Evolutionary conservation across 495 filamentous ascomycete genomes (phyloP).

Genomic region (Aspergillus cristatus): DNA sequence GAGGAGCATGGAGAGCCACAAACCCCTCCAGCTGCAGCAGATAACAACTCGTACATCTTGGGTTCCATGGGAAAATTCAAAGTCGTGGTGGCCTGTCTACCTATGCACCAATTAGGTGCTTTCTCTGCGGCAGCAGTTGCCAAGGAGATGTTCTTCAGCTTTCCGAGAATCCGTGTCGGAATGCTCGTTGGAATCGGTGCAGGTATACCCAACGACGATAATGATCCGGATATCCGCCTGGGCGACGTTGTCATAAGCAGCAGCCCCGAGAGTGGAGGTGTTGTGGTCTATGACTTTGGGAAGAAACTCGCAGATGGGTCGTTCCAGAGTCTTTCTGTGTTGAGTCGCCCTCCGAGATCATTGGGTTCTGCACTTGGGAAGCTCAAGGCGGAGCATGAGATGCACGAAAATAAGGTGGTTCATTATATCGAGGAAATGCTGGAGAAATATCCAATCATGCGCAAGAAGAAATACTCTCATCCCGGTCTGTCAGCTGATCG

Average conservation of each 20-base stretch:
- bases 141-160: background rate
- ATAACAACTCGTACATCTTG: constrained; percentile 18
- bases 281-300: background rate
- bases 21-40: constrained; percentile 1
- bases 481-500: background rate
- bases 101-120: constrained; percentile 10
- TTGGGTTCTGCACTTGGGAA: background rate
- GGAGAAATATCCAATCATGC: background rate
- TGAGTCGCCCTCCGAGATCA: background rate
- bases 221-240: constrained; percentile 21
- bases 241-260: constrained; percentile 2
- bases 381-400: background rate
- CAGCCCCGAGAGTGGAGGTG: background rate
- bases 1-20: constrained; percentile 11
- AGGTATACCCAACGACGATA: constrained; percentile 7
- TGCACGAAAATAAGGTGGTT: background rate
- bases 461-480: background rate
- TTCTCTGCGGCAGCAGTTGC: background rate
- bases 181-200: constrained; percentile 8
- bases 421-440: background rate
- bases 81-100: constrained; percentile 29
- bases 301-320: background rate
- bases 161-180: constrained; percentile 15
- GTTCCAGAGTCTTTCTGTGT: background rate
- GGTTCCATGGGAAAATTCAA: constrained; percentile 20